Base-by-base conservation (phyloP, 1,284 basidiomycete species). In the Ustilago curta region DNA sequence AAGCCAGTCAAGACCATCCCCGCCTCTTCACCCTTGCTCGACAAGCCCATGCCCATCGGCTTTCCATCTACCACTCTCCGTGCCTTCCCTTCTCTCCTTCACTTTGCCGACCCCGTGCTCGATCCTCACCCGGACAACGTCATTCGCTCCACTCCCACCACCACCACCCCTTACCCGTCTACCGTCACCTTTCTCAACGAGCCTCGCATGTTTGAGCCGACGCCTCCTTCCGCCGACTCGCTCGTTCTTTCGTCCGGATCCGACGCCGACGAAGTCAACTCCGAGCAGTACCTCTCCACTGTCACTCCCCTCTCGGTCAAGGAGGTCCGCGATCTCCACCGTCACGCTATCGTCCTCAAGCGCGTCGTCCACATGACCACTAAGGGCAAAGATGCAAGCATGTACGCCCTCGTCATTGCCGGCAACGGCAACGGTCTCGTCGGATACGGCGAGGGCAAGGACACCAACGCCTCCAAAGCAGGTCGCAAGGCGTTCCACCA, bases 371-470 rank as follows among this genome's bases (percentile, higher is more conserved):
- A 92, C 72, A 93, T 94, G 88, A 94, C 93, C 0, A 90, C 90
- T 57, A 95, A 95, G 86, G 93, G 93, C 40, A 93, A 93, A 81
- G 90, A 91, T 65, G 88, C 89, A 27, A 89, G 90, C 43, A 87
- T 89, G 74, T 90, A 90, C 67, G 87, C 88, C 50, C 89, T 93
- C 80, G 89, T 91, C 72, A 90, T 97, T 62, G 91, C 93, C 37
- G 96, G 96, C 21, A 88, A 88, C 80, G 92, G 92, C 8, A 88
- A 92, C 45, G 96, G 96, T 0, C 88, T 98, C 23, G 91, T 99
- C 0, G 96, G 96, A 4, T 89, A 93, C 52, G 96, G 96, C 3
- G 90, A 93, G 82, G 95, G 92, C 52, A 94, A 95, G 85, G 91
- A 92, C 80, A 90, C 91, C 47, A 86, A 86, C 12, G 82, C 87